Evolutionary conservation across 768 basidiomycete species (phyloP).

Genomic region (Boletus fagicola): DNA sequence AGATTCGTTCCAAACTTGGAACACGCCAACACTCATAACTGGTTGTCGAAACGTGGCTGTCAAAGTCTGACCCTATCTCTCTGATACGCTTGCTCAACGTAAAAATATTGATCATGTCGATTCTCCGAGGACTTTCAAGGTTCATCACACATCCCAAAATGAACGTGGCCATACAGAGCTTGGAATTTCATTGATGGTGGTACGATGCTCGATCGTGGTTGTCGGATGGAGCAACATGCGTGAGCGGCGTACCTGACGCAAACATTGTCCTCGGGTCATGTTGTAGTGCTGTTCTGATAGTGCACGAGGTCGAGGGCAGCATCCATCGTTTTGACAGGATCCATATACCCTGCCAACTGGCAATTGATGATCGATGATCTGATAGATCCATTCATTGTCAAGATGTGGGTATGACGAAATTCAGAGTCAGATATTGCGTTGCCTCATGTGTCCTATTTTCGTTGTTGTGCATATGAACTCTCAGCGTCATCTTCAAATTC

Average conservation of each 20-base stretch:
- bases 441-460: constrained; percentile 5
- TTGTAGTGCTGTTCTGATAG: background rate
- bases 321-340: background rate
- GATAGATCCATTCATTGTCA: background rate
- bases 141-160: background rate
- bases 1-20: constrained; percentile 1
- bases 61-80: background rate
- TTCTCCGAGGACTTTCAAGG: constrained; percentile 14
- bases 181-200: background rate
- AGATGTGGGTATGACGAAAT: constrained; percentile 5
- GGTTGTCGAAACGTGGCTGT: background rate
- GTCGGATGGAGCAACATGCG: background rate
- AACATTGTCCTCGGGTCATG: background rate
- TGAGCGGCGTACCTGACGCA: background rate
- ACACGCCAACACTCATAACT: background rate
- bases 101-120: background rate
- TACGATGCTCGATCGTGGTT: background rate
- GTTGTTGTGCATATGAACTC: constrained; percentile 4
- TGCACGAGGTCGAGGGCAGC: constrained; percentile 4
- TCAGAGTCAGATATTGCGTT: constrained; percentile 4
- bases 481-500: background rate
- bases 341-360: background rate
- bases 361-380: constrained; percentile 6
- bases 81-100: background rate
- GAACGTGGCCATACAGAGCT: background rate